Evolutionary conservation across 768 basidiomycete genomes (phyloP), one percentile per base, ranked within the genome.

Genomic region (Pleurotus djamor): DNA sequence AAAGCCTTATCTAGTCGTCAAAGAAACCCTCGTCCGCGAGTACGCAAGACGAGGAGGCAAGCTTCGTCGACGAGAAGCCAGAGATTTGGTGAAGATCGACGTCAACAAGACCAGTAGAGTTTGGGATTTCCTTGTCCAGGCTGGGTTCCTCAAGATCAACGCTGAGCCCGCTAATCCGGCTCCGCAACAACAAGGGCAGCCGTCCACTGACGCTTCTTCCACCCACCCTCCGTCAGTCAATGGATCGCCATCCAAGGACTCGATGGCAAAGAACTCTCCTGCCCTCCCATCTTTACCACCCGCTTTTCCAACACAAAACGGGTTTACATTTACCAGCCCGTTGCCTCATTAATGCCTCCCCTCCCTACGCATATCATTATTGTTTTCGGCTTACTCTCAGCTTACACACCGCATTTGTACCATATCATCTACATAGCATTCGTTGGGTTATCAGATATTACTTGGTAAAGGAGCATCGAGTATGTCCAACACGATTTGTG

Each of bases 1-100:
- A 0, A 93, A 94, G 68, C 94, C 97, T 0, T 99, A 97, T 71
- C 86, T 99, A 54, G 86, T 91, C 61, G 92, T 98, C 75, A 99
- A 99, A 71, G 94, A 97, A 72, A 93, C 91, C 4, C 84, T 97
- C 44, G 88, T 99, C 34, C 85, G 94, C 35, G 96, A 98, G 76
- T 97, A 94, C 66, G 93, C 92, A 1, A 82, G 94, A 32, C 80
- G 94, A 57, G 90, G 91, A 17, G 96, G 96, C 9, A 91, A 92
- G 69, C 80, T 98, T 47, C 89, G 91, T 51, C 83, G 92, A 34
- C 81, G 94, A 56, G 94, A 97, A 71, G 94, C 94, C 9, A 83
- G 92, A 52, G 92, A 93, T 71, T 78, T 96, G 60, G 88, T 96
- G 64, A 94, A 93, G 72, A 92, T 97, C 62, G 94, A 95, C 69